These are phyloP conservation scores for Sporothrix schenckii DNA, from an alignment of 2,329 filamentous ascomycete genomes.

Conservation along the genomic window DNA sequence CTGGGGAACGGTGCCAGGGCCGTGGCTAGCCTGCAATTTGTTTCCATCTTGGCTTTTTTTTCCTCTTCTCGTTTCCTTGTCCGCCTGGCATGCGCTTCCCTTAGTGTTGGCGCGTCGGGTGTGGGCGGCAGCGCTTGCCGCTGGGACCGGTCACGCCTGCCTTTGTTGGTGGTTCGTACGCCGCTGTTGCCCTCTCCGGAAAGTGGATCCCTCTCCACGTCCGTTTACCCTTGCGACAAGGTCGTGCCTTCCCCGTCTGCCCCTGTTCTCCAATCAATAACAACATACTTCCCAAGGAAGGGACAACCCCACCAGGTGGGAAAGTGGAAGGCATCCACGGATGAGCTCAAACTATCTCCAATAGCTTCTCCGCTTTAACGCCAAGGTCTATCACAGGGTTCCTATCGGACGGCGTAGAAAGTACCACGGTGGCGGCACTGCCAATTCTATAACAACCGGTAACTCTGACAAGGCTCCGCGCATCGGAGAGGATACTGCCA, in stretches of 20 bases:
- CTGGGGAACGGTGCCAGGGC: slow-evolving; percentile 13
- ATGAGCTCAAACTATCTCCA: not conserved
- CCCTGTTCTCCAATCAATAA: slow-evolving; percentile 13
- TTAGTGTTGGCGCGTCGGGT: not conserved
- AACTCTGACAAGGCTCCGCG: not conserved
- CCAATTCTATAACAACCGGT: no score
- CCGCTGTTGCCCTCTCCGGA: not conserved
- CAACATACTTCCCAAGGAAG: not conserved
- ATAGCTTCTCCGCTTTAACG: no score
- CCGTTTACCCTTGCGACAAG: not conserved
- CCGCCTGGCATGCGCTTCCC: not conserved
- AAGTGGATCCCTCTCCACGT: slow-evolving; percentile 4
- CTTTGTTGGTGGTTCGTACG: not conserved
- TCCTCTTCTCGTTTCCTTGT: not conserved
- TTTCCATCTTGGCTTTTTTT: not conserved
- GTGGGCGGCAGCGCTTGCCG: slow-evolving; percentile 18
- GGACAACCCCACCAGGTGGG: not conserved
- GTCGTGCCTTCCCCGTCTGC: not conserved
- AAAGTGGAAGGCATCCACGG: slow-evolving; percentile 3
- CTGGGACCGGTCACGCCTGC: not conserved
- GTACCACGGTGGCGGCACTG: no score
- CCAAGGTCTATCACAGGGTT: no score
- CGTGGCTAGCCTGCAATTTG: slow-evolving; percentile 3
- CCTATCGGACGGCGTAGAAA: no score
- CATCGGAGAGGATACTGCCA: no score